Percentiles rank a stretch among this genome's conserved stretches.
These are phyloP conservation scores for Fusarium tricinctum DNA, from an alignment of 2,329 filamentous ascomycete species.

Conservation along the genomic window DNA sequence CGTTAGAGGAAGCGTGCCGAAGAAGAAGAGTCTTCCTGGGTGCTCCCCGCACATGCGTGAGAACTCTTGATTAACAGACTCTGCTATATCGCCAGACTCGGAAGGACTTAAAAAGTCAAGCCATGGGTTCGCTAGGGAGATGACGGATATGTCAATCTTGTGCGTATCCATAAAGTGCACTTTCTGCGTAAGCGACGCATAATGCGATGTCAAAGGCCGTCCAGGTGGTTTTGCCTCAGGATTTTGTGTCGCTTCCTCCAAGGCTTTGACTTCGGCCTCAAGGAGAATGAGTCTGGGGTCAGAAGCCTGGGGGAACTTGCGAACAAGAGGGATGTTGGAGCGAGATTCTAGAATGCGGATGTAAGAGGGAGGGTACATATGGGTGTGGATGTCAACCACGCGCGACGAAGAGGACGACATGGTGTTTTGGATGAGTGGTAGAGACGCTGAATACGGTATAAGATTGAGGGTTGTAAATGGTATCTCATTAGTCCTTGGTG, in stretches of 20 bases:
- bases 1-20: constrained; percentile 84
- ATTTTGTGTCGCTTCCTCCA: constrained; percentile 67
- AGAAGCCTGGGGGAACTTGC: constrained; percentile 69
- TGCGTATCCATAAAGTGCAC: constrained; percentile 90
- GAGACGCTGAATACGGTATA: constrained; percentile 1
- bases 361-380: constrained; percentile 77
- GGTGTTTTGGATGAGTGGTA: background rate
- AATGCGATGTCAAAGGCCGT: constrained; percentile 85
- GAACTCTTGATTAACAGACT: constrained; percentile 82
- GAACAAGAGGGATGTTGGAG: constrained; percentile 76
- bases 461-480: background rate
- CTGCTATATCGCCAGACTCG: constrained; percentile 74
- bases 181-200: constrained; percentile 84
- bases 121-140: constrained; percentile 95
- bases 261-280: constrained; percentile 61
- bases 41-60: constrained; percentile 76
- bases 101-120: constrained; percentile 80
- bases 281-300: constrained; percentile 77
- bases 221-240: constrained; percentile 73
- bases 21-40: constrained; percentile 81
- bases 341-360: constrained; percentile 72
- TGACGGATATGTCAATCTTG: constrained; percentile 83
- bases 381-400: constrained; percentile 77
- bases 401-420: constrained; percentile 56
- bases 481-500: background rate